These are phyloP conservation scores for Colletotrichum sp. DNA, from an alignment of 2,329 filamentous ascomycete species.

Conservation along the genomic window DNA sequence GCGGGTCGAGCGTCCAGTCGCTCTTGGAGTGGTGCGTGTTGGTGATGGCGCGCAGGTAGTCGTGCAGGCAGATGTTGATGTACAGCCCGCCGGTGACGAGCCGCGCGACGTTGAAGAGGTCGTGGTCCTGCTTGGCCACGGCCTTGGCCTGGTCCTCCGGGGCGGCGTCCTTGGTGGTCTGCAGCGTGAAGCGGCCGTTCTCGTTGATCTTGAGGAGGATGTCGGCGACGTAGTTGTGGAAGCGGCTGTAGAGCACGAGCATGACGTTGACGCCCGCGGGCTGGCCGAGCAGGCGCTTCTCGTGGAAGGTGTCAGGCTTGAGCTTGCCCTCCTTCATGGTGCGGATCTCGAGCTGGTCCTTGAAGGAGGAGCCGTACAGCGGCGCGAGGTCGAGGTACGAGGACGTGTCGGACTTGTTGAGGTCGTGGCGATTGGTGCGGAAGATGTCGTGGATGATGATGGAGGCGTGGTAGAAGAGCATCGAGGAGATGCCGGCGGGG, in stretches of 20 bases:
- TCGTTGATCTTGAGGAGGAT: constrained; percentile 87
- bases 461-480: constrained; percentile 77
- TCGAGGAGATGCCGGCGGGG: constrained; percentile 74
- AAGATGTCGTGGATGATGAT: constrained; percentile 58
- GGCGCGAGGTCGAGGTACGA: constrained; percentile 79
- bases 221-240: constrained; percentile 86
- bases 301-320: constrained; percentile 74
- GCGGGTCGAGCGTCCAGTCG: constrained; percentile 68
- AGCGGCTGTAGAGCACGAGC: constrained; percentile 79
- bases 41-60: constrained; percentile 67
- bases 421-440: constrained; percentile 59
- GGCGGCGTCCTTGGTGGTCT: constrained; percentile 34
- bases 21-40: constrained; percentile 64
- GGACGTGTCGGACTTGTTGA: constrained; percentile 69
- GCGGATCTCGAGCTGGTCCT: constrained; percentile 67
- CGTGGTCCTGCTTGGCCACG: constrained; percentile 76
- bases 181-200: constrained; percentile 75
- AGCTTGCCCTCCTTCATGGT: constrained; percentile 71
- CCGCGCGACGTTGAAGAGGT: constrained; percentile 79
- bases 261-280: constrained; percentile 72
- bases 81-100: constrained; percentile 77
- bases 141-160: constrained; percentile 51
- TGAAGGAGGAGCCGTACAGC: constrained; percentile 71
- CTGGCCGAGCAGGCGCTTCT: constrained; percentile 72
- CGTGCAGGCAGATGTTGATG: constrained; percentile 74